Evolutionary conservation across 257 asterid species (phyloP).

Genomic region (Solanum bukasovii): DNA sequence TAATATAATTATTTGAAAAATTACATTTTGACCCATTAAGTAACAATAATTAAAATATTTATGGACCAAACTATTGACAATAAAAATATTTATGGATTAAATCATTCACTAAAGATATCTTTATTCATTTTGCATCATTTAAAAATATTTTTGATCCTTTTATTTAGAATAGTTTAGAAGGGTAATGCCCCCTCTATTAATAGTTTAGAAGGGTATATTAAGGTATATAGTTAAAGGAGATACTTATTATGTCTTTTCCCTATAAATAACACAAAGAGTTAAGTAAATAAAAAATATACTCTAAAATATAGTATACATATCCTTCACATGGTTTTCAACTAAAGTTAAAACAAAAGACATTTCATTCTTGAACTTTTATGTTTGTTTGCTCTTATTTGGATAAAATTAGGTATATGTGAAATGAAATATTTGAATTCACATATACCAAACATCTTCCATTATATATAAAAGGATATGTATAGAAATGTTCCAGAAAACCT

Average conservation of each 20-base stretch:
- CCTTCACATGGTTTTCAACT: background rate
- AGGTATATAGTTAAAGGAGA: no score
- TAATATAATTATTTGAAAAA: background rate
- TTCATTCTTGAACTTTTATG: background rate
- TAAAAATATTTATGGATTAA: no score
- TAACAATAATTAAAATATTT: no score
- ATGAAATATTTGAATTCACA: background rate
- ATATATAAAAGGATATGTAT: background rate
- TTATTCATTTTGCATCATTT: no score
- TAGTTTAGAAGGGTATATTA: background rate
- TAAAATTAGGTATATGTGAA: background rate
- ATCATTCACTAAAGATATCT: no score
- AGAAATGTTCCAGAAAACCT: background rate
- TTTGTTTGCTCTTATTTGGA: background rate
- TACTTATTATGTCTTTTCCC: background rate
- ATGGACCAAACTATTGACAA: no score
- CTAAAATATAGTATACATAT: background rate
- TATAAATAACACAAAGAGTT: background rate
- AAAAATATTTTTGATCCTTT: no score
- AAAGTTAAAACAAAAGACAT: background rate
- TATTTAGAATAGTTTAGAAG: background rate
- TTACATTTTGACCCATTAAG: background rate
- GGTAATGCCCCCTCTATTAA: background rate
- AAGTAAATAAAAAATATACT: background rate
- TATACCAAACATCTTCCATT: background rate